Base-by-base conservation (phyloP, 2,329 filamentous ascomycete genomes). In the Trichoderma lentiforme region DNA sequence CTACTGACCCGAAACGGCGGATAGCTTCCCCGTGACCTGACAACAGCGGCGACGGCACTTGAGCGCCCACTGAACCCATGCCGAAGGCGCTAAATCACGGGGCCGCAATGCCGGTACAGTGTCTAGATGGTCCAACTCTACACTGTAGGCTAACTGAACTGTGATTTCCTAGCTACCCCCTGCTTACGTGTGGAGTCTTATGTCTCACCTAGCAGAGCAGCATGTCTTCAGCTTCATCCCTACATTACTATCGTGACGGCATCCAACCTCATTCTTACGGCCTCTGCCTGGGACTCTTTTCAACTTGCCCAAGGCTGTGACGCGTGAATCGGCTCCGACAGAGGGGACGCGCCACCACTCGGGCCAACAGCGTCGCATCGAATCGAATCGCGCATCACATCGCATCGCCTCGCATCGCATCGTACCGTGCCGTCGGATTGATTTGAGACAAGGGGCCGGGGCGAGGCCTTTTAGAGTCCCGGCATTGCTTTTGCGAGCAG, bases 371-470 rank as follows among this genome's bases (percentile, higher is more conserved):
- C 47, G 5, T 53, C 47, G 60, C 7, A 36, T 53, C n/a, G n/a
- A n/a, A 64, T 64, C 26, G 62, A 21, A 21, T 21, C 21, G 21
- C 21, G 21, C 18, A 47, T 43, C 64, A 14, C 24, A 69, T 68
- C 65, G 53, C 2, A 53, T 65, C 62, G 43, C 62, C 36, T 66
- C 64, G 64, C 18, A 43, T 43, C 47, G 47, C 32, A 69, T 68
- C 65, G 53, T 24, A 69, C 65, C 56, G 65, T 47, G 36, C 65
- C 56, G 65, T 47, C 65, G 56, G 65, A 60, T 43, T 57, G 51
- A 34, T 47, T 58, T 51, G 56, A 34, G 56, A 43, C 56, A 60
- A 60, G 65, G 28, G 24, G 56, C 24, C 14, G 34, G 12, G 36
- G 24, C 43, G 28, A 21, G 36, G n/a, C 28, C 57, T 9, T 28